phyloP scores from a whole-genome alignment of 805 yeast species.

The Saturnispora gosingensis region DNA sequence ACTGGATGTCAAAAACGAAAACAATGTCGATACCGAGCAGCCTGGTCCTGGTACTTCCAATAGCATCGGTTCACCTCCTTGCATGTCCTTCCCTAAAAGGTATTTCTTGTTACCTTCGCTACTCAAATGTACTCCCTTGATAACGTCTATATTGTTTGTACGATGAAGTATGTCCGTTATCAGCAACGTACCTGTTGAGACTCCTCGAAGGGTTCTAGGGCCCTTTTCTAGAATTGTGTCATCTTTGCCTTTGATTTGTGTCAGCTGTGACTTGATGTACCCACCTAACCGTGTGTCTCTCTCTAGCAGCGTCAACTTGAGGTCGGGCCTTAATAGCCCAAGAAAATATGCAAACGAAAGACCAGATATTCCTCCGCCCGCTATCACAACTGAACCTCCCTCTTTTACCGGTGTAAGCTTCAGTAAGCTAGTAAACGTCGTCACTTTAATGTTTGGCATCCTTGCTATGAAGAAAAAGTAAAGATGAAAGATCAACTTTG shows the following conservation, averaged over 20 bases:
- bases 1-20: constrained; percentile 22
- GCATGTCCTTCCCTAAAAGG: constrained; percentile 31
- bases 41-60: constrained; percentile 40
- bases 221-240: constrained; percentile 62
- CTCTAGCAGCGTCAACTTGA: constrained; percentile 57
- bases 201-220: constrained; percentile 83
- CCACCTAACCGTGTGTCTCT: constrained; percentile 57
- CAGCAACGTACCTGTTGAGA: constrained; percentile 65
- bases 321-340: constrained; percentile 66
- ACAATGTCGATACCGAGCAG: constrained; percentile 25
- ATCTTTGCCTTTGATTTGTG: constrained; percentile 22
- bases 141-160: constrained; percentile 38
- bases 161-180: constrained; percentile 50
- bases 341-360: constrained; percentile 64
- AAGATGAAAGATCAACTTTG: neutral
- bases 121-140: constrained; percentile 48
- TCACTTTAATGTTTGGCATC: constrained; percentile 1
- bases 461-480: neutral
- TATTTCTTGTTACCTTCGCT: constrained; percentile 69
- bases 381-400: constrained; percentile 48
- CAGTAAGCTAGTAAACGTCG: constrained; percentile 1
- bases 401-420: constrained; percentile 6
- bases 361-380: constrained; percentile 90
- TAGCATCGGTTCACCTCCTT: constrained; percentile 29
- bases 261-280: constrained; percentile 51